A percentile compares a stretch with the other conserved stretches of the same genome.
Conservation (phyloP, 2,329 filamentous ascomycete genomes). For the Xylariaceae sp. region DNA sequence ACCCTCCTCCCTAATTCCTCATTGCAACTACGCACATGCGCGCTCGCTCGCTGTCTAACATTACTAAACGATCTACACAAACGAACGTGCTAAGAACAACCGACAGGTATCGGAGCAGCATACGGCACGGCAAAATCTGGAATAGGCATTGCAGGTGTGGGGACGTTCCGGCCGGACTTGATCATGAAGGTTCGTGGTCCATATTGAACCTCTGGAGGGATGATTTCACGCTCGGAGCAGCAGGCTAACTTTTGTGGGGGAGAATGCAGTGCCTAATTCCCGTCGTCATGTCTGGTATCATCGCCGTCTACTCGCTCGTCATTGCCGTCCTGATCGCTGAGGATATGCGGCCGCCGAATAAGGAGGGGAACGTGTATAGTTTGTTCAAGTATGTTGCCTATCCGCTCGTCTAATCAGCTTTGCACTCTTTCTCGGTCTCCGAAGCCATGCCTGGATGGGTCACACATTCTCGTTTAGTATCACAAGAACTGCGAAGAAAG, state of each 20-base stretch:
- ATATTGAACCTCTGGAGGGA: not conserved
- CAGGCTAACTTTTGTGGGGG: not conserved
- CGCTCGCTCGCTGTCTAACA: too few relatives aligned
- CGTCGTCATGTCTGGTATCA: slow-evolving; percentile 98
- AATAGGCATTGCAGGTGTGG: slow-evolving; percentile 85
- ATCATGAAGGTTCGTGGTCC: slow-evolving; percentile 78
- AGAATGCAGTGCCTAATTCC: slow-evolving; percentile 74
- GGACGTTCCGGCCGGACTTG: slow-evolving; percentile 82
- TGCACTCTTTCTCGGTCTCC: too few relatives aligned
- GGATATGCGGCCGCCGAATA: slow-evolving; percentile 75
- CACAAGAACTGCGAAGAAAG: slow-evolving; percentile 25
- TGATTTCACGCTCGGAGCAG: too few relatives aligned
- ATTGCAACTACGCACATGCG: not conserved
- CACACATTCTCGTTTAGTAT: too few relatives aligned
- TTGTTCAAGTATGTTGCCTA: slow-evolving; percentile 73
- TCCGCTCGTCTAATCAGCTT: not conserved
- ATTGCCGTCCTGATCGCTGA: slow-evolving; percentile 95
- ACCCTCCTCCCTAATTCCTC: slow-evolving; percentile 11
- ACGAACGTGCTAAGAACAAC: slow-evolving; percentile 33
- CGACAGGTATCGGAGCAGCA: slow-evolving; percentile 72
- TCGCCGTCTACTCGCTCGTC: slow-evolving; percentile 96
- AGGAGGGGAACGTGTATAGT: slow-evolving; percentile 67
- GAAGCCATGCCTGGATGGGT: too few relatives aligned
- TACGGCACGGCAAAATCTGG: slow-evolving; percentile 89
- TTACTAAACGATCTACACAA: slow-evolving; percentile 30